These are phyloP conservation scores for Xanthoparmelia taractica DNA, from an alignment of 495 filamentous ascomycete genomes.

Conservation along the genomic window DNA sequence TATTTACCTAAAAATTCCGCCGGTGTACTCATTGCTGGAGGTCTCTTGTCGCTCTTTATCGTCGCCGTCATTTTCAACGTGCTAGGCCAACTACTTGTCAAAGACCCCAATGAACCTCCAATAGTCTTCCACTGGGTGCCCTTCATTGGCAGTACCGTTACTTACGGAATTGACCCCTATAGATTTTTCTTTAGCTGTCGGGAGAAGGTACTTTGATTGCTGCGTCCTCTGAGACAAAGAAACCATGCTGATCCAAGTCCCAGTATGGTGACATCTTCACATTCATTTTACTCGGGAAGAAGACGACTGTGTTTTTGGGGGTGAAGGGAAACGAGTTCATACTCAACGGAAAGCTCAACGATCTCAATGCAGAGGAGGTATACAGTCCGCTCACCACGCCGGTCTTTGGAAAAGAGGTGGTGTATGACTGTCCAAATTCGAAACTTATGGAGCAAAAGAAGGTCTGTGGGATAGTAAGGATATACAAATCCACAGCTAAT, in stretches of 20 bases:
- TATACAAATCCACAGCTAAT: not conserved
- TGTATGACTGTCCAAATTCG: slow-evolving; percentile 81
- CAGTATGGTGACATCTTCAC: slow-evolving; percentile 78
- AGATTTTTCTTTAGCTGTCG: slow-evolving; percentile 64
- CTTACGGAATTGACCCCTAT: slow-evolving; percentile 78
- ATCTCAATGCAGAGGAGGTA: slow-evolving; percentile 75
- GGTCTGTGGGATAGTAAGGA: slow-evolving; percentile 26
- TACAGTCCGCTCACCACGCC: slow-evolving; percentile 76
- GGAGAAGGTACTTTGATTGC: slow-evolving; percentile 51
- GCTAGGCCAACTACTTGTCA: slow-evolving; percentile 58
- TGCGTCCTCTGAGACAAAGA: not conserved
- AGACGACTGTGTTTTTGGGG: slow-evolving; percentile 69
- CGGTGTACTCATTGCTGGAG: slow-evolving; percentile 33
- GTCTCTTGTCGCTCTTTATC: slow-evolving; percentile 37
- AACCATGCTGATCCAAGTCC: slow-evolving; percentile 13
- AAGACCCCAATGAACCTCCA: slow-evolving; percentile 65
- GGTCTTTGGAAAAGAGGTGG: slow-evolving; percentile 78
- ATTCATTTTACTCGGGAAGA: slow-evolving; percentile 66
- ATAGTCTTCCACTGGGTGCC: slow-evolving; percentile 82
- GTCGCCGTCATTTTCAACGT: slow-evolving; percentile 58
- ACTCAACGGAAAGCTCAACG: slow-evolving; percentile 73
- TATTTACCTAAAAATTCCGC: slow-evolving; percentile 21
- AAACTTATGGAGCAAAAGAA: slow-evolving; percentile 83
- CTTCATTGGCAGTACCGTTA: slow-evolving; percentile 67
- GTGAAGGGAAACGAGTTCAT: slow-evolving; percentile 80